phyloP scores from a whole-genome alignment of 2,329 filamentous ascomycete species.

The Dryadomyces quercus-mongolicae region DNA sequence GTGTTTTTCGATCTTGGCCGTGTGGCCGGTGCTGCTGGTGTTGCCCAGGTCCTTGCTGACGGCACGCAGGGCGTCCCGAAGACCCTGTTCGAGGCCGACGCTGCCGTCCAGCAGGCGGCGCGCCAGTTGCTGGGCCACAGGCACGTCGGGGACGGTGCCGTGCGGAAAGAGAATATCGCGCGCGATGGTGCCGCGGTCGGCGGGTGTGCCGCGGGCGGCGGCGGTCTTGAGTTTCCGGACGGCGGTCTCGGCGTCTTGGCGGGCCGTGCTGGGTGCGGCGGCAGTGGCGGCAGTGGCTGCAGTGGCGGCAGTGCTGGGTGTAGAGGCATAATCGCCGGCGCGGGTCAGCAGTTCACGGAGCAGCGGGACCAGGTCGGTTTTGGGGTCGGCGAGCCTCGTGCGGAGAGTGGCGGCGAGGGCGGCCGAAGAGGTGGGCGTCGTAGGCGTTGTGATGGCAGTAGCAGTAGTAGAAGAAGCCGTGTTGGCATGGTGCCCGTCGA shows the following conservation, averaged over 20 bases:
- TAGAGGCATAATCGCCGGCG: neutral
- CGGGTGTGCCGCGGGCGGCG: constrained; percentile 5
- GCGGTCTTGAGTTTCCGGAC: constrained; percentile 5
- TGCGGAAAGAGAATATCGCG: constrained; percentile 10
- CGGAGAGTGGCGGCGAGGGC: too few species aligned
- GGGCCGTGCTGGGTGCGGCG: too few species aligned
- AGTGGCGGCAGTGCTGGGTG: neutral
- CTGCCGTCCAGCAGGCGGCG: constrained; percentile 3
- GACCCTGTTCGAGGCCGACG: constrained; percentile 8
- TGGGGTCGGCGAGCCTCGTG: too few species aligned
- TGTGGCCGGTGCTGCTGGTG: constrained; percentile 7
- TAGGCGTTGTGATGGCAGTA: neutral
- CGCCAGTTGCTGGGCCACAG: constrained; percentile 5
- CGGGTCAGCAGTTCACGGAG: neutral
- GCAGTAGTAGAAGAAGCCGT: neutral
- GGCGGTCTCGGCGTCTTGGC: constrained; percentile 1
- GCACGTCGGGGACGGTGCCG: neutral
- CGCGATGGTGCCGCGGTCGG: constrained; percentile 11
- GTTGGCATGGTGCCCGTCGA: too few species aligned
- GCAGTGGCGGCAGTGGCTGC: neutral
- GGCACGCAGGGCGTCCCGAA: constrained; percentile 6
- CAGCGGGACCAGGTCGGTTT: neutral
- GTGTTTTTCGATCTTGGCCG: constrained; percentile 16
- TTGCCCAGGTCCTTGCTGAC: neutral
- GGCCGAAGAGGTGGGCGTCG: neutral